Percentiles rank a stretch among this genome's conserved stretches.
phyloP scores from a whole-genome alignment of 345 rosid genomes.

The Kernera saxatilis region DNA sequence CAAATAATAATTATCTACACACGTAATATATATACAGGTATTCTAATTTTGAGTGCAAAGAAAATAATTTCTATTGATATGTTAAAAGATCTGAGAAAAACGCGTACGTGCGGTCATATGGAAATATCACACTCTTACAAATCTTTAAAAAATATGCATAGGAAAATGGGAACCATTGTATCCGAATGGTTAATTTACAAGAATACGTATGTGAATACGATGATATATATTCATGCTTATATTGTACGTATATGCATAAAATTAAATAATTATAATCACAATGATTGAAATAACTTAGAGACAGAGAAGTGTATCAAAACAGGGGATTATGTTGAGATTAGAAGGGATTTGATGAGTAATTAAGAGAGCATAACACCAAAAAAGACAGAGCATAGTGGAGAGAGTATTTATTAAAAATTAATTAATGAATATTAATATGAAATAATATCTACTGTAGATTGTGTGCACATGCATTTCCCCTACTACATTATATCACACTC shows the following conservation, averaged over 20 bases:
- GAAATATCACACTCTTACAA: too few species aligned
- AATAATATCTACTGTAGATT: conserved; percentile 63
- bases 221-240: not conserved
- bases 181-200: not conserved
- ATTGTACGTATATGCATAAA: not conserved
- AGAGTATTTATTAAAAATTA: conserved; percentile 24
- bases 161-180: not conserved
- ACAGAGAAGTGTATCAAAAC: conserved; percentile 21
- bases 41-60: not conserved
- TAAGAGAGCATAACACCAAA: conserved; percentile 27
- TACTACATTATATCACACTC: conserved; percentile 26
- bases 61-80: not conserved
- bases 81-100: not conserved
- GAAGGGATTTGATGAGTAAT: conserved; percentile 48
- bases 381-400: conserved; percentile 56
- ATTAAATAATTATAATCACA: not conserved
- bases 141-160: not conserved
- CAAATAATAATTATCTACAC: not conserved
- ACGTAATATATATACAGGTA: too few species aligned
- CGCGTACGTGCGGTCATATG: not conserved
- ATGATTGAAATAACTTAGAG: conserved; percentile 18
- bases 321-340: conserved; percentile 42
- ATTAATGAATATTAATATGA: conserved; percentile 8
- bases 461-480: conserved; percentile 57
- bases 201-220: not conserved